Base-by-base conservation (phyloP, 2,329 filamentous ascomycete species). In the Phialocephala sp. region DNA sequence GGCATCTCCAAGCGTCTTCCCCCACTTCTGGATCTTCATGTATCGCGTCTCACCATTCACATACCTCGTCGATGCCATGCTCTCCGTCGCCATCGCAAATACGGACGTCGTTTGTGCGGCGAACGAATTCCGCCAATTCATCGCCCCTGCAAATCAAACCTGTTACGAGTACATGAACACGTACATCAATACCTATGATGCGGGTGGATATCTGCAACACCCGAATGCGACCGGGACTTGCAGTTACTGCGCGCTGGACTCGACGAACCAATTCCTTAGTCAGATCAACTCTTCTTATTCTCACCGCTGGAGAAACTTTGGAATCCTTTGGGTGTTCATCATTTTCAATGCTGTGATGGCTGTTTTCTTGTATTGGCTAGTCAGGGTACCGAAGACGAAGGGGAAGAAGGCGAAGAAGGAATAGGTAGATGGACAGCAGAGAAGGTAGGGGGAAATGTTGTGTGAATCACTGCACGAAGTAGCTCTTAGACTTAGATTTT, bases 1-100 rank as follows among this genome's bases (percentile, higher is more conserved):
- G 68, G 88, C 88, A 35, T 80, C 81, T 6, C 89, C 90, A 0
- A 77, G 79, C 2, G 77, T 79, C 1, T 84, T 94, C 39, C 91
- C 91, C 0, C 80, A 85, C 6, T 93, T 94, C 83, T 94, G 91
- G 91, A 88, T 90, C 72, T 93, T 93, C 82, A 91, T 93, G 89
- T 94, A 94, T 78, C 87, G 90, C 56, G 80, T 93, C 58, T 93
- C 89, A 0, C 93, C 93, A 0, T 91, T 97, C 62, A 94, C 91
- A 0, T 97, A 97, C 76, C 80, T 95, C 18, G 87, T 94, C 32
- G 84, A 85, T 11, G 91, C 89, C 24, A 88, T 97, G 80, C 77
- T 94, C 0, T 84, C 89, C 0, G 86, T 85, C 0, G 91, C 87
- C 2, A 80, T 97, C 5, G 90, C 91, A 47, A 89, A 90, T 72